A percentile compares a stretch with the other conserved stretches of the same genome.
Evolutionary conservation across 768 basidiomycete genomes (phyloP).

Genomic region (Mycena amicta): DNA sequence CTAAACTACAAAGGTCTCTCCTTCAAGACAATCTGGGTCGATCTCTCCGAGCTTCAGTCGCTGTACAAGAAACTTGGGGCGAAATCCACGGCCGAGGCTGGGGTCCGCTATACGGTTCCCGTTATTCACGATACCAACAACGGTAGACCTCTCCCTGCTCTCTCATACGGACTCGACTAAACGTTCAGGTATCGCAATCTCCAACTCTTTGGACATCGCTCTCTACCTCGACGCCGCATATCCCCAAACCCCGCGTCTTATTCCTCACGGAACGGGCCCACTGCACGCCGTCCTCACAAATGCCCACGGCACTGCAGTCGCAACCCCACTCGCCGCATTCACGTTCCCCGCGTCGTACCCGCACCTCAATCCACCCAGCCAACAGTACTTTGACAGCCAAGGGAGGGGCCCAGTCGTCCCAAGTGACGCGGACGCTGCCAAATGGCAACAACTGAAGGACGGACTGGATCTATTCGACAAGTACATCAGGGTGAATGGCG

Average conservation of each 20-base stretch:
- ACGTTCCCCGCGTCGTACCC: constrained; percentile 25
- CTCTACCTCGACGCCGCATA: constrained; percentile 54
- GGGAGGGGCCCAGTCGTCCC: constrained; percentile 34
- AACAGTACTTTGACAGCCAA: constrained; percentile 41
- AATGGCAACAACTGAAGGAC: constrained; percentile 41
- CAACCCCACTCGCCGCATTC: constrained; percentile 15
- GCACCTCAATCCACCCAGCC: constrained; percentile 36
- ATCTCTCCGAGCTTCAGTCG: constrained; percentile 49
- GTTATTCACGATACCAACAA: constrained; percentile 51
- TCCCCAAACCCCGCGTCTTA: constrained; percentile 34
- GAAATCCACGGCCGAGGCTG: constrained; percentile 38
- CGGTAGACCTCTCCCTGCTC: constrained; percentile 1
- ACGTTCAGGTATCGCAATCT: constrained; percentile 27
- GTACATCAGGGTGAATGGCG: constrained; percentile 30
- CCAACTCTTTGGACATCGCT: constrained; percentile 51
- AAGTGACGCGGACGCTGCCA: constrained; percentile 30
- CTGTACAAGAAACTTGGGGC: constrained; percentile 39
- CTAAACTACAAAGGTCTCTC: constrained; percentile 40
- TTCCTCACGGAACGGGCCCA: constrained; percentile 40
- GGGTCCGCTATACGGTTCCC: constrained; percentile 47
- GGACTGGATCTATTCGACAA: constrained; percentile 32
- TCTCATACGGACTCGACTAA: neutral
- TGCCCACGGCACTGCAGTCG: constrained; percentile 12
- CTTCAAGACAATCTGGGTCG: constrained; percentile 54
- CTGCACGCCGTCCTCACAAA: constrained; percentile 37